Conservation (phyloP, 2,329 filamentous ascomycete genomes). For the Lachnellula hyalina region DNA sequence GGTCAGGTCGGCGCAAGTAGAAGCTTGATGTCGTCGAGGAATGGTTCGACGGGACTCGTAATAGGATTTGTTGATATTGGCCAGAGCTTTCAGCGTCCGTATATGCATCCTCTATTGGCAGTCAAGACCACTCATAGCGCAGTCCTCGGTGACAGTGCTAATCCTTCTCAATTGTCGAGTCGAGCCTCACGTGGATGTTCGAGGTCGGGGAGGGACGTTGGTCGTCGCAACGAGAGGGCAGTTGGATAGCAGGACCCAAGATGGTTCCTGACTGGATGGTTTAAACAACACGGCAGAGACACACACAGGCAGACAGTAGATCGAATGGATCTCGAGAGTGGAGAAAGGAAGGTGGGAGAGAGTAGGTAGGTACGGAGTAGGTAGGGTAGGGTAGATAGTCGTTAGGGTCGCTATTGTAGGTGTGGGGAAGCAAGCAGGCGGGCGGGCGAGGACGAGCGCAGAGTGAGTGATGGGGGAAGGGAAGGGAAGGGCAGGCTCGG, state of each 20-base stretch:
- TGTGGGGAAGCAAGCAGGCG: neutral
- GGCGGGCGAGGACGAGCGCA: neutral
- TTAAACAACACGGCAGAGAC: no score
- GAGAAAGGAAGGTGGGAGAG: neutral
- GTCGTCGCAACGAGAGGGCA: neutral
- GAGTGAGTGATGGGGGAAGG: neutral
- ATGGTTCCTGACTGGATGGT: no score
- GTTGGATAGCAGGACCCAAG: neutral
- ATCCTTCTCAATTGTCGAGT: neutral
- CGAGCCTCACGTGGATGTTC: constrained; percentile 4
- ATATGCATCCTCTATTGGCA: constrained; percentile 27
- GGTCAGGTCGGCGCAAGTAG: constrained; percentile 1
- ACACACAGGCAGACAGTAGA: no score
- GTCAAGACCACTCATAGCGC: constrained; percentile 15
- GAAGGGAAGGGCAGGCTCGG: no score
- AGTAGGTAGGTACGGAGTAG: neutral
- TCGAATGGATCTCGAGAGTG: neutral
- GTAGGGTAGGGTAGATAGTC: neutral
- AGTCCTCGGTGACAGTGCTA: constrained; percentile 12
- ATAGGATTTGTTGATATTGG: constrained; percentile 23
- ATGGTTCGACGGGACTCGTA: constrained; percentile 2
- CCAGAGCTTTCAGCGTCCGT: constrained; percentile 19
- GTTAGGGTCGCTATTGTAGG: neutral
- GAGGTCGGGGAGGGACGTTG: neutral
- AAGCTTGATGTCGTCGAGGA: constrained; percentile 7